Evolutionary conservation across 2,329 filamentous ascomycete species (phyloP).

Genomic region (Hypomyces rosellus): DNA sequence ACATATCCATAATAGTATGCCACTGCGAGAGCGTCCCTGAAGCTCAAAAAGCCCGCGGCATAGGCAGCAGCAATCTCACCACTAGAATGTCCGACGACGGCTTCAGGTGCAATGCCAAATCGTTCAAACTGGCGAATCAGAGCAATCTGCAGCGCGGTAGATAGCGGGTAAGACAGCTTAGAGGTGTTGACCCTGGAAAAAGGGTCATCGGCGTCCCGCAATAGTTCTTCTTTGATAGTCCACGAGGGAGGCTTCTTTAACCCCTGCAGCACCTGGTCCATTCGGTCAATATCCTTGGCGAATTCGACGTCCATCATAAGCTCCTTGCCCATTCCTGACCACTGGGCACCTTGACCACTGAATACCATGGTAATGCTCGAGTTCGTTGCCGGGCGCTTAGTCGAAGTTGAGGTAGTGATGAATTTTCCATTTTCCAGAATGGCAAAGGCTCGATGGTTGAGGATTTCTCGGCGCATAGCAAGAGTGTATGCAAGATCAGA

Average conservation of each 20-base stretch:
- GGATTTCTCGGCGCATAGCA: not conserved
- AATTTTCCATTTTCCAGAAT: not conserved
- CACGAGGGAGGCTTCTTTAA: constrained; percentile 2
- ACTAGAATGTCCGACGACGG: constrained; percentile 29
- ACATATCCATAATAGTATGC: constrained; percentile 26
- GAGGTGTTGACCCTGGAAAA: constrained; percentile 4
- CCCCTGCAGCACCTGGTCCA: constrained; percentile 1
- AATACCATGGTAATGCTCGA: constrained; percentile 20
- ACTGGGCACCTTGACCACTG: constrained; percentile 31
- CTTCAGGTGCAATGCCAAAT: constrained; percentile 19
- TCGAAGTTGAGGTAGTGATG: not conserved
- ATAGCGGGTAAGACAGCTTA: constrained; percentile 27
- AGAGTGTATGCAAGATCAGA: constrained; percentile 8
- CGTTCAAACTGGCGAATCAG: constrained; percentile 27
- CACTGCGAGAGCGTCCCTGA: constrained; percentile 20
- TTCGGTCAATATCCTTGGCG: constrained; percentile 4
- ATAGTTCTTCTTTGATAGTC: constrained; percentile 11
- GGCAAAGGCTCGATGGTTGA: not conserved
- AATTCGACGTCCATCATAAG: constrained; percentile 19
- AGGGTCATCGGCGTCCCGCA: constrained; percentile 3
- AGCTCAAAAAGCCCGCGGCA: constrained; percentile 9
- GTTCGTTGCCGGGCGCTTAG: not conserved
- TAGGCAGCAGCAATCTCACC: constrained; percentile 34
- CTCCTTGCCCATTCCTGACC: constrained; percentile 26
- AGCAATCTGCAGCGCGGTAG: constrained; percentile 35